Base-by-base conservation (phyloP, 106 monocot genomes). In the Phalaenopsis aphrodite region DNA sequence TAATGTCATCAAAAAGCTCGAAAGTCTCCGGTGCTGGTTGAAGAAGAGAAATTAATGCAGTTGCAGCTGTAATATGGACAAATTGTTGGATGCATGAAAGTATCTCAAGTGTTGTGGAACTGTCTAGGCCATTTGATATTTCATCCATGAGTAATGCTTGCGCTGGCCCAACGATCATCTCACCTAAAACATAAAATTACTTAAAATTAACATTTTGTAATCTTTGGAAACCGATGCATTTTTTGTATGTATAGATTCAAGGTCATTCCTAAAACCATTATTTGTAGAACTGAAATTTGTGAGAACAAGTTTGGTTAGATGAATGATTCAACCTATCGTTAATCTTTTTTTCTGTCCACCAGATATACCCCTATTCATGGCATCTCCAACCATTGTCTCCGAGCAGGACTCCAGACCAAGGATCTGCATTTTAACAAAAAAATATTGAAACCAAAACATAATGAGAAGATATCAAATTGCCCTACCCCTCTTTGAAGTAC, bases 1-100 rank as follows among this genome's bases (percentile, higher is more conserved):
- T 75, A 64, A 82, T 82, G 47, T 82, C 81, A 47, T 82, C 76
- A 65, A 82, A 82, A 37, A 82, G 81, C 30, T 82, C 24, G 18
- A 76, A 82, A 49, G 76, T 76, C 43, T 82, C 81, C 21, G 81
- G 81, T 61, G 81, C 42, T 46, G 81, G 81, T 24, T 82, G 81
- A 58, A 82, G 76, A 23, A 82, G 81, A 12, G 81, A 82, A 42
- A 82, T 55, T 66, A 82, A 42, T 43, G 46, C 46, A 36, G 81
- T 82, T 36, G 55, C 75, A 24, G 58, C 81, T 37, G 46, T 82
- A 43, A 82, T 82, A 43, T 82, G 81, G 10, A 82, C 81, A n/a
- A 42, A 75, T 37, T 81, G 81, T 23, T 75, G 81, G 56, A 81
- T 73, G 23, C 72, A 81, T 57, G 56, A 58, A 55, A 82, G 55